A percentile compares a stretch with the other conserved stretches of the same genome.
Conservation (phyloP, 2,329 filamentous ascomycete genomes). For the Camillea tinctor region DNA sequence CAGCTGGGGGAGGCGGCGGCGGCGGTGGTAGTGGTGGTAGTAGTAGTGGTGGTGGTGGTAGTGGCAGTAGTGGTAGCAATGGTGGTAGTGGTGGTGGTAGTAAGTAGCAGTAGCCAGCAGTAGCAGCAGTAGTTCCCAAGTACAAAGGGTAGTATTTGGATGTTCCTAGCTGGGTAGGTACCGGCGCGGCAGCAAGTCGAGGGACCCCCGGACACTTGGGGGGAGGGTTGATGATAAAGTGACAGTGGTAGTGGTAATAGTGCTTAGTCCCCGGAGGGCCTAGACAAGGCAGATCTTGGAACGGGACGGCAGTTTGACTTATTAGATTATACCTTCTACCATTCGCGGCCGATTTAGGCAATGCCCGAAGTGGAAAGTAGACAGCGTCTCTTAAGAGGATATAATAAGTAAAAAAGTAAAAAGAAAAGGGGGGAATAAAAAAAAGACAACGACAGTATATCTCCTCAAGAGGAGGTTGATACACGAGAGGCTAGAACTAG, state of each 20-base stretch:
- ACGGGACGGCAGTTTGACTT: slow-evolving; percentile 33
- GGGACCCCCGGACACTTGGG: slow-evolving; percentile 22
- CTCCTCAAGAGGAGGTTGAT: background rate
- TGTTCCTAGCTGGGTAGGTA: slow-evolving; percentile 30
- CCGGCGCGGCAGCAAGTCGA: slow-evolving; percentile 31
- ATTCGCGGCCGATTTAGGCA: slow-evolving; percentile 38
- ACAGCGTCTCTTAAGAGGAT: background rate
- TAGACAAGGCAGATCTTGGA: slow-evolving; percentile 28
- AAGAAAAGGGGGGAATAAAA: background rate
- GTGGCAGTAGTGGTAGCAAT: background rate
- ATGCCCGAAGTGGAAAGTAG: slow-evolving; percentile 41
- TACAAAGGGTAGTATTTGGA: slow-evolving; percentile 28
- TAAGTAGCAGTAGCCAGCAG: background rate
- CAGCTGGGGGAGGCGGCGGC: slow-evolving; percentile 20
- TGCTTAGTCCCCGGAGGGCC: slow-evolving; percentile 27
- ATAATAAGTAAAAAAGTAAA: background rate
- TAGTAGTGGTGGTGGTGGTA: slow-evolving; percentile 13
- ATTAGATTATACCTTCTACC: slow-evolving; percentile 28
- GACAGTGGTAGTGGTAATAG: slow-evolving; percentile 12
- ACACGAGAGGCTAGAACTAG: background rate
- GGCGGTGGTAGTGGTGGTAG: background rate
- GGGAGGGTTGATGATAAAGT: slow-evolving; percentile 17
- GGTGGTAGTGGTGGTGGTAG: background rate
- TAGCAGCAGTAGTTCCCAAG: background rate
- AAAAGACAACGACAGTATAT: background rate